Conservation (phyloP, 176 grass and related monocot genomes). For the Avena sativa region DNA sequence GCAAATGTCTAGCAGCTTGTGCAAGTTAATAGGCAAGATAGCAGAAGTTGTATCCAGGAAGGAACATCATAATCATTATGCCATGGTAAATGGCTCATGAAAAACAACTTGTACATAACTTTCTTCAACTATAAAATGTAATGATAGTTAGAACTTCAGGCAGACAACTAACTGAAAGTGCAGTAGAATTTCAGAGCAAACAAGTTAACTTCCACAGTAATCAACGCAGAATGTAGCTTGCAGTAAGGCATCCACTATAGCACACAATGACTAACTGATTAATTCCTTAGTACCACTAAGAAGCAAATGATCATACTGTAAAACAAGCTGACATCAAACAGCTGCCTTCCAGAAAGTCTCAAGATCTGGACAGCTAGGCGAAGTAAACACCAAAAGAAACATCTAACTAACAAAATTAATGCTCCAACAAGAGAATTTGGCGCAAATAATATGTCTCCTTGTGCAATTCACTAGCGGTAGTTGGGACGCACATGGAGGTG, state of each 20-base stretch:
- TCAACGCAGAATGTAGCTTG: background rate
- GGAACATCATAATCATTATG: slow-evolving; percentile 20
- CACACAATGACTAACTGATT: background rate
- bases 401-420: slow-evolving; percentile 36
- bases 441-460: slow-evolving; percentile 36
- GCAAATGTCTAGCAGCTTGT: slow-evolving; percentile 17
- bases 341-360: slow-evolving; percentile 6
- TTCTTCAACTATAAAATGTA: slow-evolving; percentile 10
- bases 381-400: slow-evolving; percentile 23
- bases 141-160: background rate
- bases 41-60: background rate
- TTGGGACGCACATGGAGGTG: slow-evolving; percentile 58
- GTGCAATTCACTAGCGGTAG: slow-evolving; percentile 49
- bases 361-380: slow-evolving; percentile 28
- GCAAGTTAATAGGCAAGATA: background rate
- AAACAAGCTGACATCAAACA: slow-evolving; percentile 19
- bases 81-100: background rate
- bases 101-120: background rate
- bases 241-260: slow-evolving; percentile 10
- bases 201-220: slow-evolving; percentile 1
- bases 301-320: background rate
- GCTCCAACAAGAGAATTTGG: slow-evolving; percentile 36
- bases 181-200: slow-evolving; percentile 16
- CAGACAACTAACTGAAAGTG: slow-evolving; percentile 22
- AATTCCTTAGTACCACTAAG: background rate